Conservation (phyloP, 352 stramenopile genomes). For the Poterioochromonas sp. region DNA sequence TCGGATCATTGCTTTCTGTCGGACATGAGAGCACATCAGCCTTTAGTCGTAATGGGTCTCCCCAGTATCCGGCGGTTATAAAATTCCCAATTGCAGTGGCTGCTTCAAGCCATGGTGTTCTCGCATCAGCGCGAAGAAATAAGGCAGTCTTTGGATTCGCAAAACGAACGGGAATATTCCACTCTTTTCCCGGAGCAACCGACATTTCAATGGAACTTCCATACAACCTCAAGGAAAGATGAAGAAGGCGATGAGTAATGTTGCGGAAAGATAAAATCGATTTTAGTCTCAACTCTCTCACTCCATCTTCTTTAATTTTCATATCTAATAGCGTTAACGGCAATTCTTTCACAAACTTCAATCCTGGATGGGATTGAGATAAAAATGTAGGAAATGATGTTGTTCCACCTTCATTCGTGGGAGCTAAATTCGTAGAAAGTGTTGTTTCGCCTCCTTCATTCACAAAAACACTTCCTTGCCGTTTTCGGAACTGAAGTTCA, state of each 20-base stretch:
- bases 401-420: neutral
- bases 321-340: constrained; percentile 26
- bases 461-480: no score
- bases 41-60: neutral
- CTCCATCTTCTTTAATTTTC: constrained; percentile 21
- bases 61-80: constrained; percentile 12
- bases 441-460: neutral
- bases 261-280: constrained; percentile 16
- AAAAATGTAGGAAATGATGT: neutral
- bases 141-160: constrained; percentile 12
- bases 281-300: neutral
- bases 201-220: neutral
- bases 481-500: neutral
- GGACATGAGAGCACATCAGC: constrained; percentile 3
- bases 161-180: constrained; percentile 11
- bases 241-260: neutral
- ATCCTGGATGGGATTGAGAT: neutral
- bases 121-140: constrained; percentile 2
- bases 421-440: neutral
- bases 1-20: neutral
- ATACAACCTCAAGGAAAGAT: constrained; percentile 10
- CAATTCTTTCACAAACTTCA: constrained; percentile 5
- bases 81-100: neutral
- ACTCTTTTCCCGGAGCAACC: constrained; percentile 1
- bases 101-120: neutral